These are phyloP conservation scores for Penicillium glabrum DNA, from an alignment of 2,329 filamentous ascomycete genomes.

Conservation along the genomic window DNA sequence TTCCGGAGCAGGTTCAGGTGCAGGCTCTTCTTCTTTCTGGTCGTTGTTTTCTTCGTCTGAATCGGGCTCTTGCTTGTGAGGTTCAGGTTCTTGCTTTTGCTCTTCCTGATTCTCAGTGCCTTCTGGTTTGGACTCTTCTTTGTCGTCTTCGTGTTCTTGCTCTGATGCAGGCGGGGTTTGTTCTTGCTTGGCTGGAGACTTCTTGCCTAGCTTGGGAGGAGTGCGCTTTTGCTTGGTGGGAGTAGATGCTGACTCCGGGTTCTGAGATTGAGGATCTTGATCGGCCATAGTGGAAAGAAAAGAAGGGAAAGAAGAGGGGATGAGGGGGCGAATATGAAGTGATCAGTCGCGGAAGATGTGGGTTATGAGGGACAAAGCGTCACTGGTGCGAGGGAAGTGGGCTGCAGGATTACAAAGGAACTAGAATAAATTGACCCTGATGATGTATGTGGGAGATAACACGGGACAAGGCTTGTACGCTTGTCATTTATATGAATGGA, in stretches of 20 bases:
- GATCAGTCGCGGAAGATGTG: constrained; percentile 13
- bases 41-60: constrained; percentile 45
- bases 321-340: constrained; percentile 24
- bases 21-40: constrained; percentile 29
- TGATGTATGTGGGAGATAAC: constrained; percentile 16
- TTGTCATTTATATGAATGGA: constrained; percentile 20
- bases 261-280: constrained; percentile 24
- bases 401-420: constrained; percentile 3
- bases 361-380: constrained; percentile 24
- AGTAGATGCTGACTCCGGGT: constrained; percentile 17
- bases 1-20: constrained; percentile 41
- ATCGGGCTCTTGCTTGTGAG: constrained; percentile 14
- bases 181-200: constrained; percentile 26
- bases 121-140: constrained; percentile 5
- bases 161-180: constrained; percentile 26
- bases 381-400: constrained; percentile 6
- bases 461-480: constrained; percentile 2
- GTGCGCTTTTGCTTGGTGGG: constrained; percentile 28
- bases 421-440: constrained; percentile 13
- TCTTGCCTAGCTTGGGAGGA: constrained; percentile 33
- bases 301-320: constrained; percentile 15
- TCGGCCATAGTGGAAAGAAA: constrained; percentile 32
- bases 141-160: constrained; percentile 16
- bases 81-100: constrained; percentile 11
- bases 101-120: constrained; percentile 13